Evolutionary conservation across 2,329 filamentous ascomycete genomes (phyloP).

Genomic region (Myriosclerotinia duriaeana): DNA sequence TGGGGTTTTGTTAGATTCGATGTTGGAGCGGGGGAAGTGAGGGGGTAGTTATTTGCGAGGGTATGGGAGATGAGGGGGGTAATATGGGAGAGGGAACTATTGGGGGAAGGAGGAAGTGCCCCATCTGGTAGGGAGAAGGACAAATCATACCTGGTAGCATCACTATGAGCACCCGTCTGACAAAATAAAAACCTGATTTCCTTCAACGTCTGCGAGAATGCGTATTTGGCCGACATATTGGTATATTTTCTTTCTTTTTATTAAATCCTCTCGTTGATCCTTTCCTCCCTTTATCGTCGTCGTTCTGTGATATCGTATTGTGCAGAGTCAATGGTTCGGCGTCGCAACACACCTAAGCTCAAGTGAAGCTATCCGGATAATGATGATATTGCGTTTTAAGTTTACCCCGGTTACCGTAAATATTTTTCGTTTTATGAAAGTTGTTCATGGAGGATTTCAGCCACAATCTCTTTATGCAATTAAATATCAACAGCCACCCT

Average conservation of each 20-base stretch:
- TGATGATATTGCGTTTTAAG: conserved; percentile 8
- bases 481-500: conserved; percentile 11
- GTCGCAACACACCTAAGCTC: conserved; percentile 4
- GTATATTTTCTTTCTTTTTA: conserved; percentile 28
- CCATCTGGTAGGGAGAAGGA: background rate
- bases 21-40: background rate
- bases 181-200: conserved; percentile 98
- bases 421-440: background rate
- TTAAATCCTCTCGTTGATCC: conserved; percentile 23
- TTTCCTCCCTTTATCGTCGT: background rate
- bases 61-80: background rate
- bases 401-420: background rate
- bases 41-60: background rate
- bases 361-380: conserved; percentile 15
- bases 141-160: conserved; percentile 71
- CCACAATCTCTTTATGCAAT: background rate
- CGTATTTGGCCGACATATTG: conserved; percentile 88
- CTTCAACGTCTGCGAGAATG: conserved; percentile 83
- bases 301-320: background rate
- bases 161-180: conserved; percentile 88
- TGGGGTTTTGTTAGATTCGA: conserved; percentile 43
- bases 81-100: too few species aligned
- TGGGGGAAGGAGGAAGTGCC: background rate
- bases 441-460: background rate
- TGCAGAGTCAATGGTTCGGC: conserved; percentile 2